These are phyloP conservation scores for Sequoiadendron giganteum DNA, from an alignment of 75 land plant genomes.

Conservation along the genomic window DNA sequence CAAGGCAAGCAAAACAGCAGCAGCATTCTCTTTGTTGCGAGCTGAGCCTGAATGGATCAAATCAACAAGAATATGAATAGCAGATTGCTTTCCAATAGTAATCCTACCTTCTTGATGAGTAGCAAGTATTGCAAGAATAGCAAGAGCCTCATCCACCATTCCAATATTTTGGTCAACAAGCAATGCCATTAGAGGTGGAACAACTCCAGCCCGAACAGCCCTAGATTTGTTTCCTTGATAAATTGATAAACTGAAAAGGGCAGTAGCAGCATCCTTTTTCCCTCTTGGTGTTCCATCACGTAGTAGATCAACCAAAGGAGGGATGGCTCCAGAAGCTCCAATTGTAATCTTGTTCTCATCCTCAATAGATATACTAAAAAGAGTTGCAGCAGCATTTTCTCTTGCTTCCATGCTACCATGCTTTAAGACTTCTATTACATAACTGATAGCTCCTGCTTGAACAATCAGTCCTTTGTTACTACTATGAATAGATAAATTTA, in stretches of 20 bases:
- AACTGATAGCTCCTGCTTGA: conserved; percentile 69
- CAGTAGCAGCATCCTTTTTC: conserved; percentile 91
- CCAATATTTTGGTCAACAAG: conserved; percentile 65
- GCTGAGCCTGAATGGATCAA: conserved; percentile 58
- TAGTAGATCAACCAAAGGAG: conserved; percentile 65
- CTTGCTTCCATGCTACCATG: conserved; percentile 88
- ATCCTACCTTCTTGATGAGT: conserved; percentile 74
- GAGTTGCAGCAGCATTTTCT: conserved; percentile 92
- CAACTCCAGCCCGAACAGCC: conserved; percentile 76
- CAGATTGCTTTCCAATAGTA: conserved; percentile 56
- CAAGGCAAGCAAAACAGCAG: conserved; percentile 31
- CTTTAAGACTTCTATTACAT: conserved; percentile 77
- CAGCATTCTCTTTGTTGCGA: conserved; percentile 58
- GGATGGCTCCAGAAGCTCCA: conserved; percentile 79
- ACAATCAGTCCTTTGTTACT: conserved; percentile 73
- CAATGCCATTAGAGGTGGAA: conserved; percentile 62
- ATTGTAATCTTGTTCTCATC: conserved; percentile 81
- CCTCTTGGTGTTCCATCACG: conserved; percentile 74
- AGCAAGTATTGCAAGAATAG: conserved; percentile 79
- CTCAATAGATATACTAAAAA: conserved; percentile 79
- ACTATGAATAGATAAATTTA: conserved; percentile 85
- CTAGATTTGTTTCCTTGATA: conserved; percentile 79
- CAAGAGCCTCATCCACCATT: conserved; percentile 89
- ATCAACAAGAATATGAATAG: conserved; percentile 53
- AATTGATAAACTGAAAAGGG: conserved; percentile 83